Evolutionary conservation across 2,329 filamentous ascomycete species (phyloP).

Genomic region (Fusarium brachygibbosum): DNA sequence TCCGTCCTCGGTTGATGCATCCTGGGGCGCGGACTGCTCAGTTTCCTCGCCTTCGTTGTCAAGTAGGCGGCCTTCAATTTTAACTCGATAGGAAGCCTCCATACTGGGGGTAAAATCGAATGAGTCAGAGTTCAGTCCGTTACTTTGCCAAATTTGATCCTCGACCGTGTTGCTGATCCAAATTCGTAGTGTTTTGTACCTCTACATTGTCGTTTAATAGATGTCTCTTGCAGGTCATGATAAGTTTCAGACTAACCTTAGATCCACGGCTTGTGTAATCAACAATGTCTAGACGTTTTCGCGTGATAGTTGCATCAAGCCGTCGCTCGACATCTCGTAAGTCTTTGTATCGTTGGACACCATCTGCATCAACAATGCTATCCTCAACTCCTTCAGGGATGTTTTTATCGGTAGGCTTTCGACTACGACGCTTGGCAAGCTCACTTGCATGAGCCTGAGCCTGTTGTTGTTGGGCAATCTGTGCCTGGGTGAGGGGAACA

Average conservation of each 20-base stretch:
- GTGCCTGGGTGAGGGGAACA: slow-evolving; percentile 66
- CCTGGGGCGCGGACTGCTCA: slow-evolving; percentile 61
- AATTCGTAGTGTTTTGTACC: slow-evolving; percentile 86
- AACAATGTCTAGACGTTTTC: slow-evolving; percentile 91
- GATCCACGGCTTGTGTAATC: slow-evolving; percentile 81
- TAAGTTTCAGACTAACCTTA: slow-evolving; percentile 64
- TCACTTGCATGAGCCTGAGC: slow-evolving; percentile 69
- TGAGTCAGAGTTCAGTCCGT: slow-evolving; percentile 75
- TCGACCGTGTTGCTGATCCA: slow-evolving; percentile 97
- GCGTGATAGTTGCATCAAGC: slow-evolving; percentile 92
- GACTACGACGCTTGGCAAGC: slow-evolving; percentile 82
- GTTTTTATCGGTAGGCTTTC: slow-evolving; percentile 94
- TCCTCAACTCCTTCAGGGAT: slow-evolving; percentile 92
- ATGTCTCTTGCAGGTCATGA: neutral
- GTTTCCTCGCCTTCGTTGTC: slow-evolving; percentile 75
- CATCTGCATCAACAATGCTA: slow-evolving; percentile 80
- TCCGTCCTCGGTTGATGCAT: slow-evolving; percentile 52
- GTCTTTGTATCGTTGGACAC: slow-evolving; percentile 83
- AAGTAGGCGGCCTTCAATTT: slow-evolving; percentile 88
- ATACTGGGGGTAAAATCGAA: slow-evolving; percentile 85
- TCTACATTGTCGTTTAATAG: slow-evolving; percentile 58
- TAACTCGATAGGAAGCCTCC: slow-evolving; percentile 87
- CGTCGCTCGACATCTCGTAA: slow-evolving; percentile 88
- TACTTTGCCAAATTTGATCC: slow-evolving; percentile 92
- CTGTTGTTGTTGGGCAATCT: slow-evolving; percentile 66